Base-by-base conservation (phyloP, 1,139 yeast genomes). In the Geotrichum histeridarum region DNA sequence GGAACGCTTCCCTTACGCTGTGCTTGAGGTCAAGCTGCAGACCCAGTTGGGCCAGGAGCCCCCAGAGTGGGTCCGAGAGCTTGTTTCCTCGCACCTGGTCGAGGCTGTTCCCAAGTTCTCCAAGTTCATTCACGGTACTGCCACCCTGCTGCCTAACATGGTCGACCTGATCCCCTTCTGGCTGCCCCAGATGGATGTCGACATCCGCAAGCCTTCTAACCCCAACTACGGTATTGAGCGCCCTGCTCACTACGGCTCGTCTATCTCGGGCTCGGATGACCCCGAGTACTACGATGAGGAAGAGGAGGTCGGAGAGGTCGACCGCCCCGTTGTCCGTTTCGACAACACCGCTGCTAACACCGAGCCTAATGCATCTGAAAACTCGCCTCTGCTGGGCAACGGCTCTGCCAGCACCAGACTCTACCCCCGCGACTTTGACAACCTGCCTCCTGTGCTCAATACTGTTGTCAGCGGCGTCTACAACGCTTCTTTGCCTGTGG, bases 11-110 rank as follows among this genome's bases (percentile, higher is more conserved):
- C 99, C 99, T 12, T 93, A 93, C 70, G 99, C 99, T 0, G 97
- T 93, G 48, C 77, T 93, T 62, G 99, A 93, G 74, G 99, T 93
- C 57, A 93, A 93, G 73, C 78, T 93, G 61, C 99, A 93, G 73
- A 93, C 99, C 7, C 99, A 93, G 74, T 69, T 93, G 73, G 99
- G 99, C 54, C 99, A 93, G 74, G 99, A 93, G 70, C 99, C 99
- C 42, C 99, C 99, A 14, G 83, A 80, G 60, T 93, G 99, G 99
- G 95, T 93, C 47, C 82, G 95, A 63, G 96, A 93, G 62, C 79
- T 93, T 68, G 90, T 91, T 43, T 76, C 90, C 0, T 86, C 95
- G 32, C 99, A 93, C 70, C 77, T 93, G 57, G 99, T 93, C 48
- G 99, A 93, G 72, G 97, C 98, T 0, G 97, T 93, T 41, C 99